Base-by-base conservation (phyloP, 805 yeast genomes). In the Candida germanica region DNA sequence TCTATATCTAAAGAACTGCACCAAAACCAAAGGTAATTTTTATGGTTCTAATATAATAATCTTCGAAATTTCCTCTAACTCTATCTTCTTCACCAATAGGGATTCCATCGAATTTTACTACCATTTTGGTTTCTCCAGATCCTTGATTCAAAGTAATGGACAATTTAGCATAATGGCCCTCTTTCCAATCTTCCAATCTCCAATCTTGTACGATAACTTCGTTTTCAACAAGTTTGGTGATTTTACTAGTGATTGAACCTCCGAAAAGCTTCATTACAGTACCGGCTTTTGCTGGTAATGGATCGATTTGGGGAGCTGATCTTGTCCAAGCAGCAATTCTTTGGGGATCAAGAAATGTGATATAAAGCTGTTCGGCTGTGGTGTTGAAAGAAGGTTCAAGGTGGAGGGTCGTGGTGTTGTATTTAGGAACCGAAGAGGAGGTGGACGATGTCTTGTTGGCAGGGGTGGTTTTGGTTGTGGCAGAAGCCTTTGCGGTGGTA, bases 51-150 rank as follows among this genome's bases (percentile, higher is more conserved):
- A 93, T 80, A 57, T 93, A 93, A 62, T 88, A 86, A 43, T 86
- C 87, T 51, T 87, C 87, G 54, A 93, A 91, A 60, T 91, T 93
- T 26, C 71, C 75, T 53, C 80, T 77, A 26, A 86, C 96, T 50
- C 83, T 63, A 51, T 94, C 93, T 54, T 93, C 98, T 57, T 93
- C 94, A 10, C 98, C 99, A 26, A 91, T 71, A 12, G 99, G 99
- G 33, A 93, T 83, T 11, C 97, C 97, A 12, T 77, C 69, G 77
- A 91, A 87, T 29, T 72, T 67, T 13, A 88, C 87, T 41, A 79
- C 78, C 65, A 89, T 69, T 40, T 74, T 79, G 3, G 98, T 93
- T 50, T 88, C 97, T 29, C 84, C 75, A n/a, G 77, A 73, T 19
- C 91, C 93, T 55, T 87, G 87, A 39, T 77, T 77, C 47, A 93